Percentiles rank a stretch among this genome's conserved stretches.
Evolutionary conservation across 257 asterid genomes (phyloP).

Genomic region (Nicotiana obtusifolia): DNA sequence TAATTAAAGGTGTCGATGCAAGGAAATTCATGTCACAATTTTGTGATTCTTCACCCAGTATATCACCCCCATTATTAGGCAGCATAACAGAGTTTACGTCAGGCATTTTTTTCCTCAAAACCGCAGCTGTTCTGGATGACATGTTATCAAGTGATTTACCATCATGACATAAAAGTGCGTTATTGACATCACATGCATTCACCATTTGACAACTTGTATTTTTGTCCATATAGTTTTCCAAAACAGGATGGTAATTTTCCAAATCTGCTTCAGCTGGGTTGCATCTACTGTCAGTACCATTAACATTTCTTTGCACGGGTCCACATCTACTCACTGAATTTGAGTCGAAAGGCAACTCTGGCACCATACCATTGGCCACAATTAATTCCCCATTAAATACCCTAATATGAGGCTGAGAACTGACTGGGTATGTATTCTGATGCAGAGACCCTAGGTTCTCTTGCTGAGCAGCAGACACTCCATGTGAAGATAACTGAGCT

Average conservation of each 20-base stretch:
- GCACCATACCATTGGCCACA: slow-evolving; percentile 23
- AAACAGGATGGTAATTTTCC: slow-evolving; percentile 21
- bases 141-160: slow-evolving; percentile 13
- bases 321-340: slow-evolving; percentile 23
- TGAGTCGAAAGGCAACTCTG: slow-evolving; percentile 21
- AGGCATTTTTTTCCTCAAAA: slow-evolving; percentile 23
- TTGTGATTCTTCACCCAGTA: slow-evolving; percentile 25
- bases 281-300: slow-evolving; percentile 11
- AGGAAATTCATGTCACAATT: slow-evolving; percentile 20
- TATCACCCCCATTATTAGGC: slow-evolving; percentile 19
- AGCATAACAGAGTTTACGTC: slow-evolving; percentile 25
- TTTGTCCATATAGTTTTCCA: slow-evolving; percentile 22
- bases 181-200: slow-evolving; percentile 17
- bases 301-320: slow-evolving; percentile 9
- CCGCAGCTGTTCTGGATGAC: slow-evolving; percentile 19
- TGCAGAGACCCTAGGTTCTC: slow-evolving; percentile 39
- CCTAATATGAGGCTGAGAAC: slow-evolving; percentile 34
- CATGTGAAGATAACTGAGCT: slow-evolving; percentile 31
- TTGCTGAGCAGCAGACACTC: slow-evolving; percentile 28
- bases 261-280: slow-evolving; percentile 20
- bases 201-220: slow-evolving; percentile 18
- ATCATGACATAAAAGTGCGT: neutral
- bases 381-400: slow-evolving; percentile 27
- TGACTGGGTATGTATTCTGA: slow-evolving; percentile 26
- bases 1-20: slow-evolving; percentile 27